These are phyloP conservation scores for Neofusicoccum laricinum DNA, from an alignment of 2,329 filamentous ascomycete genomes.

Conservation along the genomic window DNA sequence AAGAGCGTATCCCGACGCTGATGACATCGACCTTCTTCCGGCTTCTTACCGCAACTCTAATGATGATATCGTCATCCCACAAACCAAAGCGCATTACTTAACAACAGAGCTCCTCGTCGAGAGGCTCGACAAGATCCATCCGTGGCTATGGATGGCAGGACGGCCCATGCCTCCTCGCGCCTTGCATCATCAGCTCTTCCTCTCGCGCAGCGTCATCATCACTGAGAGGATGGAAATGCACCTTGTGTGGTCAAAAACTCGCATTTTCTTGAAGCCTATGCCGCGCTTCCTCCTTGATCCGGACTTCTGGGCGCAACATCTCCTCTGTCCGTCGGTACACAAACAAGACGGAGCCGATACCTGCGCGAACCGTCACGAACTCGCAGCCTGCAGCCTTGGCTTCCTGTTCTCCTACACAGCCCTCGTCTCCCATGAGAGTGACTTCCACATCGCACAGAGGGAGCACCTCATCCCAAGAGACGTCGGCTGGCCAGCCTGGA, in stretches of 20 bases:
- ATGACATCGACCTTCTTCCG: too few relatives aligned
- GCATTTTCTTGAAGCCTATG: slow-evolving; percentile 33
- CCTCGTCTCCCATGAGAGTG: slow-evolving; percentile 34
- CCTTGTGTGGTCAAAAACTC: slow-evolving; percentile 21
- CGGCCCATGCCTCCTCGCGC: not conserved
- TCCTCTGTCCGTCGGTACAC: not conserved
- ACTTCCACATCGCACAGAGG: slow-evolving; percentile 34
- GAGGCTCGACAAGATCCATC: not conserved
- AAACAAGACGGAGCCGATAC: too few relatives aligned
- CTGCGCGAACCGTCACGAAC: too few relatives aligned
- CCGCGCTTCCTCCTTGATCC: slow-evolving; percentile 31
- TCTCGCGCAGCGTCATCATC: slow-evolving; percentile 1
- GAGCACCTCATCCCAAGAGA: slow-evolving; percentile 30
- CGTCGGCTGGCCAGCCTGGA: not conserved
- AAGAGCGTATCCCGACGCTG: too few relatives aligned
- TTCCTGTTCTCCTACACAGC: slow-evolving; percentile 39
- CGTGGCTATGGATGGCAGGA: not conserved
- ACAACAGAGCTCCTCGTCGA: not conserved
- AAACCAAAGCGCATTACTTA: too few relatives aligned
- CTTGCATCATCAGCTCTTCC: slow-evolving; percentile 13
- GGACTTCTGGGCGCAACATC: slow-evolving; percentile 27
- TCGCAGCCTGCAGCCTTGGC: slow-evolving; percentile 20
- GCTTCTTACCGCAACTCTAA: too few relatives aligned
- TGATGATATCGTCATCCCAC: too few relatives aligned
- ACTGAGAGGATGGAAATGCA: slow-evolving; percentile 17